Evolutionary conservation across 345 rosid genomes (phyloP).

Genomic region (Dimocarpus longan): DNA sequence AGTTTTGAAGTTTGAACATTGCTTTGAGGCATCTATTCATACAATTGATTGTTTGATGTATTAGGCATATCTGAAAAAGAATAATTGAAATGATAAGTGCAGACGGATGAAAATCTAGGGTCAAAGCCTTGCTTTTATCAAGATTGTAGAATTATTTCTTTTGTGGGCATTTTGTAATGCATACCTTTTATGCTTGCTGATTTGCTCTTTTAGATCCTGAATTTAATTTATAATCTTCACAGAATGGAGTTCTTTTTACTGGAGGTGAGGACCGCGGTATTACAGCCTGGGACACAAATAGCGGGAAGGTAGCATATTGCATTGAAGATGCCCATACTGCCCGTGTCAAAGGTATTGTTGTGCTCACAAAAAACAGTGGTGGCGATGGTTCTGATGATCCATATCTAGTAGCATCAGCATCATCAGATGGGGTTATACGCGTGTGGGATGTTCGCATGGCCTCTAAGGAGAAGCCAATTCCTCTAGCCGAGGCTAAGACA

Average conservation of each 20-base stretch:
- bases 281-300: constrained; percentile 87
- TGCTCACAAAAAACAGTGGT: constrained; percentile 51
- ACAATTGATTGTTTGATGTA: neutral
- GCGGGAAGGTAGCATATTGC: constrained; percentile 76
- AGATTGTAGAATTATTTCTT: neutral
- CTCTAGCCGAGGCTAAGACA: constrained; percentile 79
- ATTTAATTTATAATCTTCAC: constrained; percentile 22
- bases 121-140: neutral
- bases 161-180: neutral
- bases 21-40: neutral
- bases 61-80: neutral
- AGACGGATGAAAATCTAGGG: neutral
- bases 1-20: neutral
- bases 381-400: constrained; percentile 57
- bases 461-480: constrained; percentile 59
- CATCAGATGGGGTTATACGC: constrained; percentile 87
- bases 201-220: neutral
- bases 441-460: constrained; percentile 94
- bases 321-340: constrained; percentile 78
- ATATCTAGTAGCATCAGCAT: constrained; percentile 75
- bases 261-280: constrained; percentile 87
- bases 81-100: neutral
- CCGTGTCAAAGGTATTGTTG: constrained; percentile 87
- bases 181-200: neutral
- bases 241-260: constrained; percentile 77